phyloP scores from a whole-genome alignment of 768 basidiomycete genomes.

The Tylopilus intermedius region DNA sequence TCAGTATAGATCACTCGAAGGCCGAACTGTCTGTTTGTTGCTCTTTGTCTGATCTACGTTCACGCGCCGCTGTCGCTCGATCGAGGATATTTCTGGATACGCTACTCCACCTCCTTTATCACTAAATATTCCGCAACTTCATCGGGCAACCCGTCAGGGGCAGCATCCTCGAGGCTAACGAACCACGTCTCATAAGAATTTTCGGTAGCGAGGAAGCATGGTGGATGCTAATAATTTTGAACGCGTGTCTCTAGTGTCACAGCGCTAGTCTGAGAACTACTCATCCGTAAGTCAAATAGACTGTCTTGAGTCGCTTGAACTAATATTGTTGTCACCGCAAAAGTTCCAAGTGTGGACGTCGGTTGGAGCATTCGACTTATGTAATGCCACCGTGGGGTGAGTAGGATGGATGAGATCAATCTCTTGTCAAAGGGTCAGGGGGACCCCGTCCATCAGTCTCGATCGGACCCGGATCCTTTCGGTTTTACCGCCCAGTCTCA shows the following conservation, averaged over 20 bases:
- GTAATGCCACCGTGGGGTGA: constrained; percentile 1
- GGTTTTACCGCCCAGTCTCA: background rate
- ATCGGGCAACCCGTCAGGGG: background rate
- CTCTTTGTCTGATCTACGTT: background rate
- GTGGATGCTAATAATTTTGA: background rate
- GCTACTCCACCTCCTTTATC: too few relatives aligned
- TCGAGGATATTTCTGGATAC: too few relatives aligned
- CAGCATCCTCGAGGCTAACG: background rate
- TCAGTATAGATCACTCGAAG: background rate
- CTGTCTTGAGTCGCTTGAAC: background rate
- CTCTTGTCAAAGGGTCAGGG: too few relatives aligned
- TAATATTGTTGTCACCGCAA: background rate
- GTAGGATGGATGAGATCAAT: background rate
- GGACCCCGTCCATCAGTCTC: too few relatives aligned
- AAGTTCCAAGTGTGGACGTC: background rate
- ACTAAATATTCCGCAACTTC: too few relatives aligned
- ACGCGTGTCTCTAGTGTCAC: background rate
- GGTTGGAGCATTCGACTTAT: background rate
- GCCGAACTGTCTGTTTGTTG: background rate
- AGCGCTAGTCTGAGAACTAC: background rate
- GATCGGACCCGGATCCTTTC: too few relatives aligned
- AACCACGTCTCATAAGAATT: background rate
- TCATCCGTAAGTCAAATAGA: background rate
- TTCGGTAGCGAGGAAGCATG: constrained; percentile 7
- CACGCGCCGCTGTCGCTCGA: background rate